Evolutionary conservation across 257 asterid genomes (phyloP), one percentile per base, ranked within the genome.

Genomic region (Galeopsis tetrahit): DNA sequence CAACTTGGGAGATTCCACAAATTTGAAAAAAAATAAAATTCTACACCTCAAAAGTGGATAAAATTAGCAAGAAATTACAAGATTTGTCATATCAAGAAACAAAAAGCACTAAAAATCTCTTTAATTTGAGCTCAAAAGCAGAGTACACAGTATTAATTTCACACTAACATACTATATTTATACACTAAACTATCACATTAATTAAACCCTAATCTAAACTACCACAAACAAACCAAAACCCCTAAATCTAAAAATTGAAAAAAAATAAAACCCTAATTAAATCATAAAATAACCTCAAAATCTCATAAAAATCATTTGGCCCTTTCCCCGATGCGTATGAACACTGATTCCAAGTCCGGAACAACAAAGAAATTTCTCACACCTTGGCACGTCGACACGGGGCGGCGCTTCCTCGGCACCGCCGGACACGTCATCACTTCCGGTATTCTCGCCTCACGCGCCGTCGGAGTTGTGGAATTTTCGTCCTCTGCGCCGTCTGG

Each of bases 331-430:
- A 72, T 88, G 76, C 85, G 79, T 1, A 79, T 75, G 76, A 93
- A 93, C 5, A 93, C 82, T 2, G 98, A 79, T 71, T 93, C 98
- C 81, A 93, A 79, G 31, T 90, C 98, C 0, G 96, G 90, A 72
- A 73, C 82, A 31, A 93, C 81, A 21, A 93, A 90, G 84, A 85
- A 93, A 74, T 90, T 93, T 52, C 83, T 75, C 35, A 21, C 89
- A 21, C 88, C 89, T 13, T 84, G 92, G 75, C 92, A 85, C 3
- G 80, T 68, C 10, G 93, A 63, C 2, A 78, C 53, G 10, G 96
- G 90, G 66, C 97, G 89, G 80, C 88, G 88, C 84, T 93, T 93
- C 93, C 95, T 80, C 62, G 98, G 98, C 56, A 97, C 85, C 38
- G 96, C 85, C 34, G 98, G 98, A 73, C 97, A 90, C 2, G 81